phyloP scores from a whole-genome alignment of 2,329 filamentous ascomycete species.

The Juglanconis sp. region DNA sequence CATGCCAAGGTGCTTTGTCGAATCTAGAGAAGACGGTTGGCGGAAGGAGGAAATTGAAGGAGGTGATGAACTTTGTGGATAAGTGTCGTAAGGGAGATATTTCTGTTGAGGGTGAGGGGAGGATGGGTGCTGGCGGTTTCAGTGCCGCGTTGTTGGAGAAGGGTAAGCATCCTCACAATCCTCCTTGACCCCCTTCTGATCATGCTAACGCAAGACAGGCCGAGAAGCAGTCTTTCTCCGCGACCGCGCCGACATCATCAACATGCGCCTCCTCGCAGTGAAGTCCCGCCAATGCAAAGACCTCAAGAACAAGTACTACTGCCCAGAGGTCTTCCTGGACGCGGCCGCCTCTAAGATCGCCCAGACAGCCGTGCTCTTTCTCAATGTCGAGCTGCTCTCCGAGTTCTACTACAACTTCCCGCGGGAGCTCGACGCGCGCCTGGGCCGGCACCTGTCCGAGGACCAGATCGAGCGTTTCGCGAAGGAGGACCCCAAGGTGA shows the following conservation, averaged over 20 bases:
- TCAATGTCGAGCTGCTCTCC: conserved; percentile 92
- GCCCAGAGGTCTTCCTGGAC: conserved; percentile 96
- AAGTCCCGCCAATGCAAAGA: conserved; percentile 86
- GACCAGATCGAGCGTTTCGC: conserved; percentile 87
- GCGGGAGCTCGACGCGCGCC: conserved; percentile 79
- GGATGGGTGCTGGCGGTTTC: conserved; percentile 88
- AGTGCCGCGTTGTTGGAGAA: conserved; percentile 79
- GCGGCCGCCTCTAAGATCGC: conserved; percentile 94
- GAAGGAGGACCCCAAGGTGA: conserved; percentile 86
- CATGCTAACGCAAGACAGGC: conserved; percentile 50
- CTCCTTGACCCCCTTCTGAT: background rate
- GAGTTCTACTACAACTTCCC: conserved; percentile 99
- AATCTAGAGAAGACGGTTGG: conserved; percentile 74
- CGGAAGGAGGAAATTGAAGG: conserved; percentile 77
- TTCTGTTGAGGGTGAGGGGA: conserved; percentile 76
- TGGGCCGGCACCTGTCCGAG: conserved; percentile 75
- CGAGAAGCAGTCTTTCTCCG: conserved; percentile 92
- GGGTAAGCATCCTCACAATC: conserved; percentile 53
- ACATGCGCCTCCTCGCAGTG: conserved; percentile 82
- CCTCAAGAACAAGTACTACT: conserved; percentile 90
- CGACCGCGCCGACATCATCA: conserved; percentile 84
- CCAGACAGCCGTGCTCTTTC: conserved; percentile 90
- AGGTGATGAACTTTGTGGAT: conserved; percentile 90
- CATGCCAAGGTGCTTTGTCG: conserved; percentile 77
- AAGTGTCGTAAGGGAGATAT: conserved; percentile 84